A percentile compares a stretch with the other conserved stretches of the same genome.
These are phyloP conservation scores for Rhodotorula glutinis DNA, from an alignment of 1,284 basidiomycete genomes.

Conservation along the genomic window DNA sequence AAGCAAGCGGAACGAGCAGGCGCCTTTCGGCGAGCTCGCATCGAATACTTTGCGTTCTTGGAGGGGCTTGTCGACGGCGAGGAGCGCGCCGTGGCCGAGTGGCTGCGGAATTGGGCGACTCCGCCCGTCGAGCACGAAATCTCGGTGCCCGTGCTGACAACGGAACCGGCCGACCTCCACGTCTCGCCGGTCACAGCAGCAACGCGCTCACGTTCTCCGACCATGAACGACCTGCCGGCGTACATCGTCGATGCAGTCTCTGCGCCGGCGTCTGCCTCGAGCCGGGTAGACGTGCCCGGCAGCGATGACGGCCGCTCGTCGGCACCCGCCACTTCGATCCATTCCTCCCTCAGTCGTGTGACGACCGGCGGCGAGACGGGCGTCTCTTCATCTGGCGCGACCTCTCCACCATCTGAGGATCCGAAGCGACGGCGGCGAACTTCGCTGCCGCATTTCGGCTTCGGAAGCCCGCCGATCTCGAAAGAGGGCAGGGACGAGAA, in stretches of 20 bases:
- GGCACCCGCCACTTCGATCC: conserved; percentile 12
- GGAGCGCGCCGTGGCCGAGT: conserved; percentile 41
- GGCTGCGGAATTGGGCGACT: conserved; percentile 27
- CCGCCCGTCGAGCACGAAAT: neutral
- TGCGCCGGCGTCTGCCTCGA: neutral
- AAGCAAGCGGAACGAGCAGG: conserved; percentile 33
- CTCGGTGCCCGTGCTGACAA: neutral
- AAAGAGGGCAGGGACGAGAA: neutral
- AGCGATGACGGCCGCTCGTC: conserved; percentile 1
- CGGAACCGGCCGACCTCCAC: neutral
- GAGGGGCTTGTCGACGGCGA: conserved; percentile 48
- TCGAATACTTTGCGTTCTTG: conserved; percentile 48
- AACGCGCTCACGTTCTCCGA: neutral
- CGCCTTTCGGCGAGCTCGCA: conserved; percentile 53
- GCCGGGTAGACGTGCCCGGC: neutral
- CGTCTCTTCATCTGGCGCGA: neutral
- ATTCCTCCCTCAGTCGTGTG: neutral
- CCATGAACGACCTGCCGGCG: conserved; percentile 1
- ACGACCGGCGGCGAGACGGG: neutral
- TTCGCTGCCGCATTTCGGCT: conserved; percentile 18
- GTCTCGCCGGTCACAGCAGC: neutral
- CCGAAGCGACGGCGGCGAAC: conserved; percentile 11
- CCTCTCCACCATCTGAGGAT: neutral
- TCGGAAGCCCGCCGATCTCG: neutral
- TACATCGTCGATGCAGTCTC: conserved; percentile 8